These are phyloP conservation scores for Helminthosporium solani DNA, from an alignment of 2,329 filamentous ascomycete species.

Conservation along the genomic window DNA sequence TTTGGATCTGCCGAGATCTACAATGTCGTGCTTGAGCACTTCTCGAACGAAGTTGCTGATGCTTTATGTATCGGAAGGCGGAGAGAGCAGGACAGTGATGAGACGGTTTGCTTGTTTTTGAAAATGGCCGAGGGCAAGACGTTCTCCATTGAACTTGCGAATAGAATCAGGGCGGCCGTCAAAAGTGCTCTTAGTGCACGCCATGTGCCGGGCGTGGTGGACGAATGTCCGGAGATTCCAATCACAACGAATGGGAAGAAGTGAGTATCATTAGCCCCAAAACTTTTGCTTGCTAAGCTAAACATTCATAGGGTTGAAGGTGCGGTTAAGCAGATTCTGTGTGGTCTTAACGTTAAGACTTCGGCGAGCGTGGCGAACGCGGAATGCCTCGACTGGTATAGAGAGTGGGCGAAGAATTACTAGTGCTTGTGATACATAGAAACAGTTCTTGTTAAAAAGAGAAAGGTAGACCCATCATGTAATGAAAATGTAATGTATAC, in stretches of 20 bases:
- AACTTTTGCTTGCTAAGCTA: conserved; percentile 13
- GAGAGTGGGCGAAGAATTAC: conserved; percentile 59
- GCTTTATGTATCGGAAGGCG: conserved; percentile 83
- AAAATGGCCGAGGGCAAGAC: conserved; percentile 64
- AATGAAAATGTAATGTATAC: no score
- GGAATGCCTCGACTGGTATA: conserved; percentile 85
- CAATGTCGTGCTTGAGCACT: conserved; percentile 85
- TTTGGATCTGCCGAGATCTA: conserved; percentile 97
- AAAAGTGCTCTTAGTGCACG: conserved; percentile 79
- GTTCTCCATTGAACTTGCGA: conserved; percentile 62
- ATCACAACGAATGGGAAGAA: conserved; percentile 96
- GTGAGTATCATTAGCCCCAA: conserved; percentile 49
- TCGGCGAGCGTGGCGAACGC: conserved; percentile 93
- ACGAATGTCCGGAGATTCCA: conserved; percentile 82
- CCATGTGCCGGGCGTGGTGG: conserved; percentile 83
- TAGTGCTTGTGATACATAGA: conserved; percentile 3
- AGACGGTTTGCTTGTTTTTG: conserved; percentile 85
- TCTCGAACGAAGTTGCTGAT: conserved; percentile 75
- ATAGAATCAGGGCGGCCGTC: conserved; percentile 66
- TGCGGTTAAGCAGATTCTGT: conserved; percentile 93
- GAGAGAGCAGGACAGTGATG: conserved; percentile 69
- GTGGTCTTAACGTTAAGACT: conserved; percentile 81
- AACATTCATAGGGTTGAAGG: conserved; percentile 72
- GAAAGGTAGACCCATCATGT: not conserved
- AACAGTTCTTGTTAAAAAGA: not conserved